These are phyloP conservation scores for Penicillium sp. DNA, from an alignment of 2,329 filamentous ascomycete genomes.

Conservation along the genomic window DNA sequence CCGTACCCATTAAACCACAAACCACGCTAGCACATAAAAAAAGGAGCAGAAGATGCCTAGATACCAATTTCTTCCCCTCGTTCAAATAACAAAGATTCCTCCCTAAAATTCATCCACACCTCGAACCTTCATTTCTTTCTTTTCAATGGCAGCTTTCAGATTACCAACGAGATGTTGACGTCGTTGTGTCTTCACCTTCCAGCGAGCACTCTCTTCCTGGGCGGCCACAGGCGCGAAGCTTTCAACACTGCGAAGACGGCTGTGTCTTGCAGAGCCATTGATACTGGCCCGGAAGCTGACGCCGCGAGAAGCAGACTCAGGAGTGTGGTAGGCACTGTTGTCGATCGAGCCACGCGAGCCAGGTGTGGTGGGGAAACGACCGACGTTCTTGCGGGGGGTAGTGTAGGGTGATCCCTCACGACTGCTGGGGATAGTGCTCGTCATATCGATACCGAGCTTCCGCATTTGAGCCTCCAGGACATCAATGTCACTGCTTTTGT, in stretches of 20 bases:
- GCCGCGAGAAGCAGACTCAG: slow-evolving; percentile 37
- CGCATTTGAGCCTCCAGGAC: slow-evolving; percentile 84
- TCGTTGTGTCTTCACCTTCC: slow-evolving; percentile 38
- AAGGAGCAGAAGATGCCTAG: slow-evolving; percentile 2
- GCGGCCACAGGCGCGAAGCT: slow-evolving; percentile 21
- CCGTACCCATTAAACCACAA: slow-evolving; percentile 10
- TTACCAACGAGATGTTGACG: slow-evolving; percentile 36
- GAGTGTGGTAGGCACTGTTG: slow-evolving; percentile 42
- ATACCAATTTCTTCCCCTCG: slow-evolving; percentile 1
- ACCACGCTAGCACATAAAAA: slow-evolving; percentile 10
- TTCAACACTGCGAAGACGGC: slow-evolving; percentile 34
- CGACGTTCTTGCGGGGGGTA: slow-evolving; percentile 36
- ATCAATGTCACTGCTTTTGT: slow-evolving; percentile 86
- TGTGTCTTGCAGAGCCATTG: slow-evolving; percentile 35
- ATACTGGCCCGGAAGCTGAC: slow-evolving; percentile 36
- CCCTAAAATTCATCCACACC: slow-evolving; percentile 32
- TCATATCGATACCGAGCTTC: slow-evolving; percentile 58
- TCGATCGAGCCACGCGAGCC: slow-evolving; percentile 39
- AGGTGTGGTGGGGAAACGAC: slow-evolving; percentile 37
- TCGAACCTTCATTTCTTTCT: slow-evolving; percentile 36
- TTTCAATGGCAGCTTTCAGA: slow-evolving; percentile 37
- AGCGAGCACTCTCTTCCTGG: slow-evolving; percentile 33
- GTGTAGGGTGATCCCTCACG: slow-evolving; percentile 41
- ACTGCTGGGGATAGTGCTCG: slow-evolving; percentile 23
- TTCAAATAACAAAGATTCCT: background rate